A percentile compares a stretch with the other conserved stretches of the same genome.
phyloP scores from a whole-genome alignment of 1,139 yeast species.

The Candida frijolesensis region DNA sequence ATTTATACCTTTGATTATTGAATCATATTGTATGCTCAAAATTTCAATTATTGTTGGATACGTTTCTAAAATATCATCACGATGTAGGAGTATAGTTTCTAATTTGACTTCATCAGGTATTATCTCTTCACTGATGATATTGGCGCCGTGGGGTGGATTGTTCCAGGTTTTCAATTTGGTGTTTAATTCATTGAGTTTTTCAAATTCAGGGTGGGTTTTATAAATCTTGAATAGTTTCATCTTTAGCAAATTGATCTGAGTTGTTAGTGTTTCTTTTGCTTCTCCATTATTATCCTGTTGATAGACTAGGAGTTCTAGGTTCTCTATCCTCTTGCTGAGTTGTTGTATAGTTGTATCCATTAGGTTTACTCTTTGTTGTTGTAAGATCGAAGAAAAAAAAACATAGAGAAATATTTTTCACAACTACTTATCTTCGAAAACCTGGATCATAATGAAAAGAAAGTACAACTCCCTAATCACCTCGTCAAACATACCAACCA shows the following conservation, averaged over 20 bases:
- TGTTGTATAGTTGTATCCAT: background rate
- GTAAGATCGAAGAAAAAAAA: background rate
- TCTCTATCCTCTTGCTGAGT: background rate
- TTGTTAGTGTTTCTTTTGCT: constrained; percentile 2
- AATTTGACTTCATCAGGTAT: constrained; percentile 18
- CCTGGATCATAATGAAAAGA: background rate
- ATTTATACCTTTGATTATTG: constrained; percentile 23
- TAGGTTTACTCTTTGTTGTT: background rate
- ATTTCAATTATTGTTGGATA: constrained; percentile 24
- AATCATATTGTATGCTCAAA: constrained; percentile 23
- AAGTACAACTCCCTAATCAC: background rate
- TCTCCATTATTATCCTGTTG: background rate
- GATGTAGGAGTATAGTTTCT: constrained; percentile 23
- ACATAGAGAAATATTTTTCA: background rate
- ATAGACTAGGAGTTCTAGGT: background rate
- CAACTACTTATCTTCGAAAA: background rate
- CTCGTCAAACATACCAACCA: background rate
- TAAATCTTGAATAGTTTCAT: constrained; percentile 20
- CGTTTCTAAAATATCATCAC: constrained; percentile 18
- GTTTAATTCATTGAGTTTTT: constrained; percentile 22
- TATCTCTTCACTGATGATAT: background rate
- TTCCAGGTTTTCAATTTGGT: constrained; percentile 22
- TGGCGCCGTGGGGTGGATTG: background rate
- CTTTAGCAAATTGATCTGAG: constrained; percentile 10
- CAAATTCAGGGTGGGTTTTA: constrained; percentile 24